Conservation (phyloP, 208 protist genomes). For the Leishmania braziliensis region DNA sequence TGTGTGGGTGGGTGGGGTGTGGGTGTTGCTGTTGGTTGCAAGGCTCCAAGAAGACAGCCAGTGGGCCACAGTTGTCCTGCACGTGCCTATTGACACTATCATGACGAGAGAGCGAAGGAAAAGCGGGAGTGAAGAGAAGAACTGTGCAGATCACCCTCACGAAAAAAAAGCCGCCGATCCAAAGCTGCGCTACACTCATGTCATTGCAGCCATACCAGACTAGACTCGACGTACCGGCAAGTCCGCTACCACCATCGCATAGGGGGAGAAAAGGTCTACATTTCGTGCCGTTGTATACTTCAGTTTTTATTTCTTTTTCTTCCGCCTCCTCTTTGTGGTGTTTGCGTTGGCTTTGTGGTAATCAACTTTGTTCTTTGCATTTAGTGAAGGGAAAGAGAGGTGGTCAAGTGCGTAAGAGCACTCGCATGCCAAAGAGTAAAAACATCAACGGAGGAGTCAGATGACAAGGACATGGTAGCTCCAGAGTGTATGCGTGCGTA, state of each 20-base stretch:
- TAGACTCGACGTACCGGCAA: neutral
- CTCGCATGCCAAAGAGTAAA: too few species aligned
- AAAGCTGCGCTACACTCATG: neutral
- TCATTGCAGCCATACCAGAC: neutral
- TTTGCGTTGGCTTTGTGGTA: neutral
- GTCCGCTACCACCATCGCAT: neutral
- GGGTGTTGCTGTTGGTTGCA: neutral
- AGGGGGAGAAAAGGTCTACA: neutral
- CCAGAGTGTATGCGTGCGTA: neutral
- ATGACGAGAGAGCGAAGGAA: neutral
- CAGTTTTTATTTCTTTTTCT: neutral
- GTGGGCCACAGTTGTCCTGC: neutral
- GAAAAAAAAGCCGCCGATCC: neutral
- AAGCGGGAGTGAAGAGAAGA: neutral
- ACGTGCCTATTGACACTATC: neutral
- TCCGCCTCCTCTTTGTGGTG: neutral
- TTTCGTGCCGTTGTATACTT: neutral
- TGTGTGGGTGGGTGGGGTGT: neutral
- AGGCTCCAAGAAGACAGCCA: neutral
- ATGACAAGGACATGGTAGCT: neutral
- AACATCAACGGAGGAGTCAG: neutral
- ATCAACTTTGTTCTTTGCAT: neutral
- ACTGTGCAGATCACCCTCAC: too few species aligned
- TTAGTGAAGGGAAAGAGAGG: neutral
- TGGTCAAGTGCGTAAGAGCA: neutral